Percentiles rank a stretch among this genome's conserved stretches.
These are phyloP conservation scores for Clarireedia sp. DNA, from an alignment of 2,329 filamentous ascomycete species.

Conservation along the genomic window DNA sequence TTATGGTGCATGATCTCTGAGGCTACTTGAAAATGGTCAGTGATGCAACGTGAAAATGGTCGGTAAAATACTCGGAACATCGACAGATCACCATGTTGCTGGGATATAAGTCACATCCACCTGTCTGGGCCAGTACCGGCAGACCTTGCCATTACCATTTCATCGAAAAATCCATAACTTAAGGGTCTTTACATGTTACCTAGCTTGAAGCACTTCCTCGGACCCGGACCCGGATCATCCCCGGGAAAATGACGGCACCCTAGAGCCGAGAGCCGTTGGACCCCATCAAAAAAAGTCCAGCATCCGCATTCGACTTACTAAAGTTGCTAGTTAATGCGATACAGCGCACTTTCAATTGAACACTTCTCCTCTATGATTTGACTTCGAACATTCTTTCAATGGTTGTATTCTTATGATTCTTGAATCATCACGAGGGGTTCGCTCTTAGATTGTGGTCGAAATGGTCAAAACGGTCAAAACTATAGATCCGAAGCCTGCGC, in stretches of 20 bases:
- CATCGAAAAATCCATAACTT: not conserved
- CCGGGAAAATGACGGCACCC: not conserved
- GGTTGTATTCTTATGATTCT: not conserved
- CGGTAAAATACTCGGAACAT: not conserved
- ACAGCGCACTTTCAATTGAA: not conserved
- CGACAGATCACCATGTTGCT: too few species aligned
- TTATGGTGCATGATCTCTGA: not conserved
- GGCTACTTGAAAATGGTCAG: not conserved
- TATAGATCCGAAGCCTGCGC: conserved; percentile 22
- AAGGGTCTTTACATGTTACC: too few species aligned
- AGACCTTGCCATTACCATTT: too few species aligned
- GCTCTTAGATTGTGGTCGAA: not conserved
- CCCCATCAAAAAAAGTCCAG: not conserved
- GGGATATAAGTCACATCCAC: too few species aligned
- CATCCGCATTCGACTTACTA: not conserved
- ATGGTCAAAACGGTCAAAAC: conserved; percentile 18
- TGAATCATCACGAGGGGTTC: not conserved
- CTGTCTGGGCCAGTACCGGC: too few species aligned
- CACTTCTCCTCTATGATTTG: not conserved
- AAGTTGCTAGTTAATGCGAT: not conserved
- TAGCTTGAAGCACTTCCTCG: too few species aligned
- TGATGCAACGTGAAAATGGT: not conserved
- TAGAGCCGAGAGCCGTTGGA: not conserved
- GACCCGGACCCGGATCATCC: too few species aligned
- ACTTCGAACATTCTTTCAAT: not conserved